Percentiles rank a stretch among this genome's conserved stretches.
Evolutionary conservation across 2,329 filamentous ascomycete genomes (phyloP).

Genomic region (Colletotrichum liaoningense): DNA sequence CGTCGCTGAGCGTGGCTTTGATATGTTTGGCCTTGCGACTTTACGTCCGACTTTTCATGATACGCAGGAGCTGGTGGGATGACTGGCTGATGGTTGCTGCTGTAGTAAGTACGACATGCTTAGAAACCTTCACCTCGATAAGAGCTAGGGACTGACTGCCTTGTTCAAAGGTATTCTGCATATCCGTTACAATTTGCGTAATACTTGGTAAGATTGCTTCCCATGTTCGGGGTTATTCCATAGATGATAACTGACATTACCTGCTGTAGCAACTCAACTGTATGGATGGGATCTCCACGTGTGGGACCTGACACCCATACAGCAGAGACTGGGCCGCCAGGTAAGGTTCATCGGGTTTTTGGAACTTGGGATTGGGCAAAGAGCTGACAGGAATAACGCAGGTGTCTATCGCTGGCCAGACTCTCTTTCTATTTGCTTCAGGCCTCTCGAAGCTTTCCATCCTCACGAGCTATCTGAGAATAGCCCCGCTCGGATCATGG

Average conservation of each 20-base stretch:
- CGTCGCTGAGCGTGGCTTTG: conserved; percentile 47
- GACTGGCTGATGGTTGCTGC: conserved; percentile 56
- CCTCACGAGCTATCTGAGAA: conserved; percentile 52
- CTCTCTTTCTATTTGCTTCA: conserved; percentile 52
- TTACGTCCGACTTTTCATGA: conserved; percentile 49
- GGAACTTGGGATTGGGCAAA: too few relatives aligned
- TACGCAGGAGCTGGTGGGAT: conserved; percentile 49
- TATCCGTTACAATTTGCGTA: conserved; percentile 47
- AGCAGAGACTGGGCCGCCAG: conserved; percentile 43
- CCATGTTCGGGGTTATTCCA: not conserved
- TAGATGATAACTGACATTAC: not conserved
- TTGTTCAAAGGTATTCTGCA: conserved; percentile 44
- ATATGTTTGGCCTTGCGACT: conserved; percentile 49
- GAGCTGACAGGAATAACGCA: conserved; percentile 36
- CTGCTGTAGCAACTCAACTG: conserved; percentile 40
- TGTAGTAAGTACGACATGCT: conserved; percentile 40
- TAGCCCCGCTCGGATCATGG: conserved; percentile 47
- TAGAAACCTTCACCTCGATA: not conserved
- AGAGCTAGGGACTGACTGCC: not conserved
- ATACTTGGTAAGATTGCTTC: conserved; percentile 40
- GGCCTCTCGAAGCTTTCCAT: conserved; percentile 53
- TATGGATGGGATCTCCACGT: conserved; percentile 53
- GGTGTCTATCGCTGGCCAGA: conserved; percentile 53
- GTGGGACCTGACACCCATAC: conserved; percentile 46
- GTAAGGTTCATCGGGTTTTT: not conserved